Conservation (phyloP, 352 stramenopile species). For the Phytopythium vexans region DNA sequence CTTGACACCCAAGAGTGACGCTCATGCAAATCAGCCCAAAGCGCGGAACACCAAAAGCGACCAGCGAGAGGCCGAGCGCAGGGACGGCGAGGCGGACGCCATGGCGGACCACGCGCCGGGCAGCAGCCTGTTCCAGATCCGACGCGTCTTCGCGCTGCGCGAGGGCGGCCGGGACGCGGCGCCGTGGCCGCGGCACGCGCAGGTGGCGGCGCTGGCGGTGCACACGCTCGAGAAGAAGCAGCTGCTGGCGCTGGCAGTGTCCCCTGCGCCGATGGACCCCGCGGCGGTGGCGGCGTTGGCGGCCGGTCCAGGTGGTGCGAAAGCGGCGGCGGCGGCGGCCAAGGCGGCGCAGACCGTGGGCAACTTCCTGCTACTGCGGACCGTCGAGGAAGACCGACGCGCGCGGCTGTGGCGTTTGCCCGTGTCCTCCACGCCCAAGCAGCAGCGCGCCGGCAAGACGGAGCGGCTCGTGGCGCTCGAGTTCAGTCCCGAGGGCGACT, state of each 20-base stretch:
- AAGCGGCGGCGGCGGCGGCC: not conserved
- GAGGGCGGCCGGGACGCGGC: conserved; percentile 9
- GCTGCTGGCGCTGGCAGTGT: conserved; percentile 60
- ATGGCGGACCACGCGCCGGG: conserved; percentile 23
- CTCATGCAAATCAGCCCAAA: too few relatives aligned
- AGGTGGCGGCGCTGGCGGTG: conserved; percentile 62
- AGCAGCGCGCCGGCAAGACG: conserved; percentile 37
- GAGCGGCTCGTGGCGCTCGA: conserved; percentile 67
- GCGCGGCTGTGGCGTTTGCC: conserved; percentile 70
- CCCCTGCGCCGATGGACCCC: conserved; percentile 12
- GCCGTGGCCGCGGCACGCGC: conserved; percentile 11
- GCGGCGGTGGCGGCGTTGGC: not conserved
- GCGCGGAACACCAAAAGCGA: too few relatives aligned
- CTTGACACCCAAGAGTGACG: too few relatives aligned
- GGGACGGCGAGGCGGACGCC: not conserved
- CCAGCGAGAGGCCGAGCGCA: not conserved
- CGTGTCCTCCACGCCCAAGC: conserved; percentile 60
- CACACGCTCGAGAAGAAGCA: conserved; percentile 74
- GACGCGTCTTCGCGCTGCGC: conserved; percentile 37
- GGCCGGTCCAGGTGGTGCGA: not conserved
- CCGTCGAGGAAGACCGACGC: conserved; percentile 70
- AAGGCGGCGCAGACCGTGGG: conserved; percentile 20
- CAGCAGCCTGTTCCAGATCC: conserved; percentile 78
- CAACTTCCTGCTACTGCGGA: conserved; percentile 68
- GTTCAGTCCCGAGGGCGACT: conserved; percentile 85